A percentile compares a stretch with the other conserved stretches of the same genome.
Evolutionary conservation across 495 filamentous ascomycete genomes (phyloP).

Genomic region (Lasiosphaeria miniovina): DNA sequence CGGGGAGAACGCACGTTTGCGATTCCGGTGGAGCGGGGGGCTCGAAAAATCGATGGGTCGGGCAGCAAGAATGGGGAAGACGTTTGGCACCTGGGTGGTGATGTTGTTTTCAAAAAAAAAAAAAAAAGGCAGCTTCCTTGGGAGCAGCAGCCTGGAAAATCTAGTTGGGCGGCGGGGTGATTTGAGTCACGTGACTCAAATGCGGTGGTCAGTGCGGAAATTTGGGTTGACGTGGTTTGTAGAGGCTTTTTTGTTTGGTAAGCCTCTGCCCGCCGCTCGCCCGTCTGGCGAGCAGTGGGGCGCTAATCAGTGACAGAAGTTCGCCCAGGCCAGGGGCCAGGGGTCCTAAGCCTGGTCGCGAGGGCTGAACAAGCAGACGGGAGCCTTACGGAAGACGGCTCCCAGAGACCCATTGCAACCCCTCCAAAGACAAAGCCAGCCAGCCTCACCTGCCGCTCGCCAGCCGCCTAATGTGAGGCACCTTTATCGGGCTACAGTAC

Average conservation of each 20-base stretch:
- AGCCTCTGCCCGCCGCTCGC: neutral
- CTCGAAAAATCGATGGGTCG: slow-evolving; percentile 21
- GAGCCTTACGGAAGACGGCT: no score
- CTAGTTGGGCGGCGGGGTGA: slow-evolving; percentile 39
- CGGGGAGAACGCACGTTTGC: slow-evolving; percentile 24
- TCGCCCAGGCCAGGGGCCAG: no score
- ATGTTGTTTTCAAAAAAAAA: slow-evolving; percentile 32
- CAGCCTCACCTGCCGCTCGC: no score
- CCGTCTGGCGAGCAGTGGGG: neutral
- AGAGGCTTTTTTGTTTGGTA: neutral
- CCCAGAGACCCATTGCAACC: no score
- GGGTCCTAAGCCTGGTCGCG: no score
- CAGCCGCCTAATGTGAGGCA: no score
- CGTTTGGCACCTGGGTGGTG: slow-evolving; percentile 19
- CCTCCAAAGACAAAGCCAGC: no score
- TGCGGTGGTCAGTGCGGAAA: slow-evolving; percentile 24
- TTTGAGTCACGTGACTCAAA: slow-evolving; percentile 25
- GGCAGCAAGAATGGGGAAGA: slow-evolving; percentile 31
- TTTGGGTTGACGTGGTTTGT: slow-evolving; percentile 2
- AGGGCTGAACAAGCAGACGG: no score
- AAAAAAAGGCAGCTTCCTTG: slow-evolving; percentile 25
- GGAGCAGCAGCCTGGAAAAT: slow-evolving; percentile 38
- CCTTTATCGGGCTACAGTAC: no score
- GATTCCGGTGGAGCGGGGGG: slow-evolving; percentile 10
- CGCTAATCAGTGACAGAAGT: no score